Evolutionary conservation across 202 grass and related monocot species (phyloP).

Genomic region (Brachypodium distachyon): DNA sequence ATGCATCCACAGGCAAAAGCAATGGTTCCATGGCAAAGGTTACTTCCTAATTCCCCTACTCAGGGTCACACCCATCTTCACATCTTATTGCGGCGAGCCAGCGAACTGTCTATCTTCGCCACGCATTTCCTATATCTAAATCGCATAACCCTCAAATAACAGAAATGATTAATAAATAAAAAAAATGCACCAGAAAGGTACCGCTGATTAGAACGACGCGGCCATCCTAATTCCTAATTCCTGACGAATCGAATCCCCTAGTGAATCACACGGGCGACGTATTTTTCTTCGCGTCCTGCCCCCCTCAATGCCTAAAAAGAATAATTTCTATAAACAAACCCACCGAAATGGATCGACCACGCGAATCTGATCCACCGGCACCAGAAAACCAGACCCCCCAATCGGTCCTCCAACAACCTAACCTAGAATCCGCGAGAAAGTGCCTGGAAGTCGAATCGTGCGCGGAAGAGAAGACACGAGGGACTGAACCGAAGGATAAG

Average conservation of each 20-base stretch:
- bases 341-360: not conserved
- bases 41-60: not conserved
- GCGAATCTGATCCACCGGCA: too few species aligned
- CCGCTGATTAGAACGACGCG: too few species aligned
- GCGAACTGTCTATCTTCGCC: not conserved
- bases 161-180: too few species aligned
- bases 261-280: not conserved
- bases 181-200: not conserved
- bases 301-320: not conserved
- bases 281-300: not conserved
- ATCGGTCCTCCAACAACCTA: not conserved
- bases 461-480: too few species aligned
- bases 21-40: too few species aligned
- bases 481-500: too few species aligned
- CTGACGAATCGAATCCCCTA: not conserved
- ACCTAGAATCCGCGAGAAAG: not conserved
- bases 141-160: not conserved
- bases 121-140: not conserved
- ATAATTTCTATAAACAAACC: not conserved
- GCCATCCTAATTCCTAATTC: too few species aligned
- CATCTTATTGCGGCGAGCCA: not conserved
- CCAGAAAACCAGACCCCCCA: constrained; percentile 10
- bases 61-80: not conserved
- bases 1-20: too few species aligned
- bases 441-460: not conserved